These are phyloP conservation scores for Euryodendron excelsum DNA, from an alignment of 148 eudicot genomes.

Conservation along the genomic window DNA sequence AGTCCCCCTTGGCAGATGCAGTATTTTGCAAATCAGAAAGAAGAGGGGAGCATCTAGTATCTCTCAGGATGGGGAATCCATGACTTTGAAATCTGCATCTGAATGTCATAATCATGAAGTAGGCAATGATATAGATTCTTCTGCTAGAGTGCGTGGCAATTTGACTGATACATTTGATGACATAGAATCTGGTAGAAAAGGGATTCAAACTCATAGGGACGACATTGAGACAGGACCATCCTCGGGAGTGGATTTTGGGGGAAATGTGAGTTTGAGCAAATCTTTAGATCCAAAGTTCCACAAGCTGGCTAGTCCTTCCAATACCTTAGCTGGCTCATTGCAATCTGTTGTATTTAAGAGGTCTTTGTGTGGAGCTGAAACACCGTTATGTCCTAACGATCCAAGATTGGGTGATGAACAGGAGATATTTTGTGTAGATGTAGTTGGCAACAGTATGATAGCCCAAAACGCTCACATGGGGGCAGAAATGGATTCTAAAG, in stretches of 20 bases:
- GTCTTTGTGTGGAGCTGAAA: slow-evolving; percentile 23
- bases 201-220: slow-evolving; percentile 9
- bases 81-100: slow-evolving; percentile 13
- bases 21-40: slow-evolving; percentile 29
- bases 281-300: slow-evolving; percentile 34
- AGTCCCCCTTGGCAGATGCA: slow-evolving; percentile 11
- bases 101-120: slow-evolving; percentile 3
- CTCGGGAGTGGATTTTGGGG: slow-evolving; percentile 14
- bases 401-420: slow-evolving; percentile 23
- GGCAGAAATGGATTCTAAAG: slow-evolving; percentile 29
- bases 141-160: slow-evolving; percentile 1
- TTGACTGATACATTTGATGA: slow-evolving; percentile 12
- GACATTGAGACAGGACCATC: slow-evolving; percentile 17
- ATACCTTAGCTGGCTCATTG: slow-evolving; percentile 12
- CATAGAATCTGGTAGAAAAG: slow-evolving; percentile 5
- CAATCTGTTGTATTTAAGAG: slow-evolving; percentile 24
- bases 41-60: slow-evolving; percentile 24
- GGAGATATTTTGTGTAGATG: slow-evolving; percentile 32
- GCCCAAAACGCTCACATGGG: slow-evolving; percentile 17
- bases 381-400: slow-evolving; percentile 13
- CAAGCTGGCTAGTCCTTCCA: slow-evolving; percentile 19
- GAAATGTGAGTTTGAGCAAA: slow-evolving; percentile 27
- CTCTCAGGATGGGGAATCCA: slow-evolving; percentile 15
- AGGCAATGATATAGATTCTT: slow-evolving; percentile 17
- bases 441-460: slow-evolving; percentile 24